phyloP scores from a whole-genome alignment of 192 early-diverging fungal genomes.

The Phycomyces nitens region DNA sequence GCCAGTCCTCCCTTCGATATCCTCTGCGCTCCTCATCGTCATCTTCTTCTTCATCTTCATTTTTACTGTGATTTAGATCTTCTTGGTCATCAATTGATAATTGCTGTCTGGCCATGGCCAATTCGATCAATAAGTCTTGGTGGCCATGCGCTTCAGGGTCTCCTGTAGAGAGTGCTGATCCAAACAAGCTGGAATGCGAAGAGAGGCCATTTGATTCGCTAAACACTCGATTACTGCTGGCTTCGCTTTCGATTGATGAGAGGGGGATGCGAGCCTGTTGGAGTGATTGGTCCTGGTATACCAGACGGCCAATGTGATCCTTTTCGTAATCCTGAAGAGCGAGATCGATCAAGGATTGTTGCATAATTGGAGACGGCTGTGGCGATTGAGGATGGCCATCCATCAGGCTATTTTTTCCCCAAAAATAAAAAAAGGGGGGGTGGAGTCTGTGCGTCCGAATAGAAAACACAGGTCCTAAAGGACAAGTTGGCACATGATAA shows the following conservation, averaged over 20 bases:
- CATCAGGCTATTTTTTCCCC: too few species aligned
- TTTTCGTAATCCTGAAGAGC: conserved; percentile 4
- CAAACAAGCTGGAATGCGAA: conserved; percentile 3
- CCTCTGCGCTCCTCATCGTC: conserved; percentile 4
- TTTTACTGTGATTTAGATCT: not conserved
- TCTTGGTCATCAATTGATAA: not conserved
- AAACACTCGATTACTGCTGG: not conserved
- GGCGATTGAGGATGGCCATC: not conserved
- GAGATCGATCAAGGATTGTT: conserved; percentile 13
- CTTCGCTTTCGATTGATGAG: not conserved
- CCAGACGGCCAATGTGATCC: not conserved
- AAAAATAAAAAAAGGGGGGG: too few species aligned
- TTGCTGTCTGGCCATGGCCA: not conserved
- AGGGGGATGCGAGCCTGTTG: not conserved
- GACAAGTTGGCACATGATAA: too few species aligned
- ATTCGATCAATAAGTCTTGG: not conserved
- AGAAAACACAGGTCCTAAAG: too few species aligned
- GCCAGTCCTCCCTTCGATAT: not conserved
- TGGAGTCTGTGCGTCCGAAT: too few species aligned
- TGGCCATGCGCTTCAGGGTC: not conserved
- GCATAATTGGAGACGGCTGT: conserved; percentile 11
- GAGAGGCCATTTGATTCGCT: not conserved
- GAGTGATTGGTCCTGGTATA: not conserved
- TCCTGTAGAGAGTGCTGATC: not conserved
- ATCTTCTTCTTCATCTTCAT: conserved; percentile 3